Percentiles rank a stretch among this genome's conserved stretches.
Evolutionary conservation across 495 filamentous ascomycete species (phyloP).

Genomic region (Penicillium daleae): DNA sequence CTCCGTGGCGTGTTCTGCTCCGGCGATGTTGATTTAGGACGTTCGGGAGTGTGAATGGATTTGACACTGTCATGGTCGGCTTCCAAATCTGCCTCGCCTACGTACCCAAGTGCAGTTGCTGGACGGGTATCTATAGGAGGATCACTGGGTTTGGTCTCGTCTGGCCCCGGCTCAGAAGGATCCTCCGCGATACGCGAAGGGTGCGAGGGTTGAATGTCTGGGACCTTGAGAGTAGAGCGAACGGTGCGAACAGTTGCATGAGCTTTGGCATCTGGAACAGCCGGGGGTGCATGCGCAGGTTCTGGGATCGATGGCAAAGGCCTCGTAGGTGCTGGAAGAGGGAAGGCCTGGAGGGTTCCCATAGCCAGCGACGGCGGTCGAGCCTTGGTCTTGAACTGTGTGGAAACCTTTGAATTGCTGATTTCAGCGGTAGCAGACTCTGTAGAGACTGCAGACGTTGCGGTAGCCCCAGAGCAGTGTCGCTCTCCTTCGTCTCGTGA

Average conservation of each 20-base stretch:
- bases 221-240: slow-evolving; percentile 9
- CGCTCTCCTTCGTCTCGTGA: slow-evolving; percentile 6
- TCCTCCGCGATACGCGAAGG: slow-evolving; percentile 24
- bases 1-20: slow-evolving; percentile 17
- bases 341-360: slow-evolving; percentile 42
- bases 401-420: slow-evolving; percentile 7
- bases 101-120: slow-evolving; percentile 19
- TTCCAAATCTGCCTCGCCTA: slow-evolving; percentile 12
- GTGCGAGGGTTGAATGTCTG: slow-evolving; percentile 18
- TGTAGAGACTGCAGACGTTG: not conserved
- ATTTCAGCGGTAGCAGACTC: slow-evolving; percentile 4
- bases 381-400: slow-evolving; percentile 17
- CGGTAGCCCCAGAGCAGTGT: slow-evolving; percentile 14
- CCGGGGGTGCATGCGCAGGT: slow-evolving; percentile 2
- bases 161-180: slow-evolving; percentile 11
- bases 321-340: slow-evolving; percentile 43
- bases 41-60: slow-evolving; percentile 17
- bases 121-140: not conserved
- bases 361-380: slow-evolving; percentile 35
- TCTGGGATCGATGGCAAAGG: slow-evolving; percentile 43
- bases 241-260: slow-evolving; percentile 5
- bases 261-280: slow-evolving; percentile 13
- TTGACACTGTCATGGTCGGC: slow-evolving; percentile 18
- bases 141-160: not conserved
- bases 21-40: slow-evolving; percentile 22